Conservation (phyloP, 2,329 filamentous ascomycete species). For the Coniochaeta sp. region DNA sequence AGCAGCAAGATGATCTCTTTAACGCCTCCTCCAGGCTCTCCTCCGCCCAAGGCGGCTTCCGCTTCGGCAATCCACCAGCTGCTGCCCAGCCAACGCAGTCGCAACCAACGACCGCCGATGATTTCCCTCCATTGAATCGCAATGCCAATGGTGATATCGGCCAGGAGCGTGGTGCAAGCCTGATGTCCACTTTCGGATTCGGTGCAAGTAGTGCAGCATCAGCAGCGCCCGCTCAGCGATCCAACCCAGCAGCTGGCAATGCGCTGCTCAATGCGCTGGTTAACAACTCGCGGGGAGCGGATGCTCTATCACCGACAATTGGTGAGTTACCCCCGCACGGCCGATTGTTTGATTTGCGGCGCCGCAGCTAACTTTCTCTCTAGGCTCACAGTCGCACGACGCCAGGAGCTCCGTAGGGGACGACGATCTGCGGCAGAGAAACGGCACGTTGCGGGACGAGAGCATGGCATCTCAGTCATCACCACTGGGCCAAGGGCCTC, state of each 20-base stretch:
- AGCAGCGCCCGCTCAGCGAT: slow-evolving; percentile 28
- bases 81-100: slow-evolving; percentile 34
- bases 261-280: slow-evolving; percentile 59
- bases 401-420: slow-evolving; percentile 29
- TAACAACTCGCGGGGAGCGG: slow-evolving; percentile 44
- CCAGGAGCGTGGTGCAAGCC: slow-evolving; percentile 43
- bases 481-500: slow-evolving; percentile 24
- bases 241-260: slow-evolving; percentile 46
- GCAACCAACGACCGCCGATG: slow-evolving; percentile 45
- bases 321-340: slow-evolving; percentile 19
- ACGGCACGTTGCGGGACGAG: slow-evolving; percentile 36
- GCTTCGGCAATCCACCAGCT: slow-evolving; percentile 43
- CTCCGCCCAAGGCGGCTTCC: slow-evolving; percentile 40
- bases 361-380: slow-evolving; percentile 15
- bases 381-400: slow-evolving; percentile 37
- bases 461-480: slow-evolving; percentile 25
- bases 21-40: slow-evolving; percentile 27
- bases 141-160: slow-evolving; percentile 51
- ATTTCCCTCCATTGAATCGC: slow-evolving; percentile 56
- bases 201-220: slow-evolving; percentile 36
- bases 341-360: slow-evolving; percentile 21
- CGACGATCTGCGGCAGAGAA: slow-evolving; percentile 39
- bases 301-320: slow-evolving; percentile 39
- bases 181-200: slow-evolving; percentile 50
- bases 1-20: slow-evolving; percentile 41